Evolutionary conservation across 345 rosid species (phyloP).

Genomic region (Corymbia maculata): DNA sequence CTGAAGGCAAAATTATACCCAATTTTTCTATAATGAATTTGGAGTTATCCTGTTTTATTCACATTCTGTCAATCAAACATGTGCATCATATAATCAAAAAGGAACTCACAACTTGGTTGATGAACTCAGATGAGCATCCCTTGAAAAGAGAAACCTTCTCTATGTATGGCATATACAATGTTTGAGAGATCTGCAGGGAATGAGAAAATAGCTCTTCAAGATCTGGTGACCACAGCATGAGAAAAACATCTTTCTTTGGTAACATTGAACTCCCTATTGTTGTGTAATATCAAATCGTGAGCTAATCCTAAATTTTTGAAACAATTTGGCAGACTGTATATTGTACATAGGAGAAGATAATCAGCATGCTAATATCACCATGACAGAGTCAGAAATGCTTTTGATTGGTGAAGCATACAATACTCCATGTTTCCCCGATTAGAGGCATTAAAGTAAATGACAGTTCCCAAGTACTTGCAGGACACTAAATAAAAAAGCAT

Average conservation of each 20-base stretch:
- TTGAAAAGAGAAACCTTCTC: conserved; percentile 50
- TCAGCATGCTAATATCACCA: background rate
- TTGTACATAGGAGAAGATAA: background rate
- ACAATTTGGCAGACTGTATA: background rate
- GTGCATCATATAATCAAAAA: background rate
- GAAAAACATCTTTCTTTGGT: background rate
- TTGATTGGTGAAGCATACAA: background rate
- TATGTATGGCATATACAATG: conserved; percentile 50
- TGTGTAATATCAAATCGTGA: background rate
- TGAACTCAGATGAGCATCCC: conserved; percentile 78
- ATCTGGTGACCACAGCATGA: background rate
- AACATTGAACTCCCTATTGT: background rate
- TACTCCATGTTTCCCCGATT: background rate
- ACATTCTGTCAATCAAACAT: background rate
- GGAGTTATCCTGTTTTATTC: background rate
- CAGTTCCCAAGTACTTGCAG: background rate
- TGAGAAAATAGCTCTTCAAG: background rate
- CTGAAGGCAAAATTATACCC: background rate
- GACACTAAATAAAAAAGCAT: background rate
- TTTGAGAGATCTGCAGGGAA: conserved; percentile 55
- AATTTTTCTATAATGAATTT: background rate
- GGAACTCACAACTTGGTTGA: conserved; percentile 74
- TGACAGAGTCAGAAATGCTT: background rate
- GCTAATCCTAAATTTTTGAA: background rate
- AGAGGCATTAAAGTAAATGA: background rate